Evolutionary conservation across 306 rosid species (phyloP).

Genomic region (Carpinus fangiana): DNA sequence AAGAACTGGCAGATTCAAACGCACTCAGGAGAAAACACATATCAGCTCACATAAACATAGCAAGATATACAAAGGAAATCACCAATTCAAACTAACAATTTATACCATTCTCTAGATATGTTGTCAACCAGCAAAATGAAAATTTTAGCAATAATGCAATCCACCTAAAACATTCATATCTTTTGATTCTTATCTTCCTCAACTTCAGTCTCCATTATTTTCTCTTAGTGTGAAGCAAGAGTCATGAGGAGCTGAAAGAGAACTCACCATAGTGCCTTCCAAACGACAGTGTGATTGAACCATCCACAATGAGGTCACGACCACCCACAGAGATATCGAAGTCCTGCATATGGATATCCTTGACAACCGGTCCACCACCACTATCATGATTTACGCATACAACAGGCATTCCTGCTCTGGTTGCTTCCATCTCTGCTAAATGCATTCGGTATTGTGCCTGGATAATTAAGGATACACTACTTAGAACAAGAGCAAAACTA

Average conservation of each 20-base stretch:
- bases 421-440: conserved; percentile 92
- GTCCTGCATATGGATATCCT: conserved; percentile 90
- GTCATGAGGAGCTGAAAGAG: background rate
- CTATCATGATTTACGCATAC: conserved; percentile 71
- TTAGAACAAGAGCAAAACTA: conserved; percentile 12
- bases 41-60: background rate
- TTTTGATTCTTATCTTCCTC: background rate
- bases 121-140: background rate
- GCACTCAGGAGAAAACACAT: background rate
- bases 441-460: conserved; percentile 87
- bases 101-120: background rate
- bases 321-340: conserved; percentile 95
- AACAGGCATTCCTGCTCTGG: conserved; percentile 93
- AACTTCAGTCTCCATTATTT: background rate
- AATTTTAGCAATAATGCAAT: background rate
- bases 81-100: background rate
- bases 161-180: background rate
- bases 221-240: background rate
- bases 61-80: background rate
- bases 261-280: conserved; percentile 94
- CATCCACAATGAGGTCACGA: conserved; percentile 93
- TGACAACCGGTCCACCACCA: conserved; percentile 65
- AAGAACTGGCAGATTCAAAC: background rate
- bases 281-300: conserved; percentile 79
- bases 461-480: conserved; percentile 2